These are phyloP conservation scores for Tricholomella constricta DNA, from an alignment of 768 basidiomycete species.

Conservation along the genomic window DNA sequence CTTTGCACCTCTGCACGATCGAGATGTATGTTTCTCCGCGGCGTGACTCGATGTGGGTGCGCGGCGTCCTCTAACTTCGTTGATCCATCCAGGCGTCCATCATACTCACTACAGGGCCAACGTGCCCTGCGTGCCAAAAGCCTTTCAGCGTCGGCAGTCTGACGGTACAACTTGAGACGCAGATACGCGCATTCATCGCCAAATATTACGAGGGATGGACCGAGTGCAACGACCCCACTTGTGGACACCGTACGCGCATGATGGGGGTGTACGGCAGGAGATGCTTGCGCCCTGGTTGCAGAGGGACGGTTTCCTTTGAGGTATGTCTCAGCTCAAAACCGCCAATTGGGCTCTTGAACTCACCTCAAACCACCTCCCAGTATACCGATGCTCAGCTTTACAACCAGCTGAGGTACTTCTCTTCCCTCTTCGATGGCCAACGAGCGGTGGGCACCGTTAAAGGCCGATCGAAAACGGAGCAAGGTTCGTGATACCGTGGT, in stretches of 20 bases:
- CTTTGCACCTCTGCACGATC: constrained; percentile 62
- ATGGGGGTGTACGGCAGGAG: constrained; percentile 91
- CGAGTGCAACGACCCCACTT: constrained; percentile 84
- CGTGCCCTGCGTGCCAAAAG: constrained; percentile 68
- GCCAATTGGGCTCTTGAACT: background rate
- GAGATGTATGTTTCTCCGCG: constrained; percentile 43
- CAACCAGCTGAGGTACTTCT: constrained; percentile 86
- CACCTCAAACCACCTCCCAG: constrained; percentile 6
- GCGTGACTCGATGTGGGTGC: too few relatives aligned
- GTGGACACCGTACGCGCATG: constrained; percentile 83
- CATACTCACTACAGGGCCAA: constrained; percentile 62
- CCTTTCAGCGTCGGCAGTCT: constrained; percentile 61
- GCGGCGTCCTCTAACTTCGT: constrained; percentile 1
- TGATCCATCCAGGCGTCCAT: constrained; percentile 58
- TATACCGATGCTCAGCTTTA: constrained; percentile 66
- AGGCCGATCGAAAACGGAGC: constrained; percentile 39
- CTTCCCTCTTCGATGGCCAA: constrained; percentile 73
- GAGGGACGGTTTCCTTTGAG: constrained; percentile 72
- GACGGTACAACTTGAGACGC: constrained; percentile 82
- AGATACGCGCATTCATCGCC: constrained; percentile 75
- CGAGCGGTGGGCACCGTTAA: constrained; percentile 57
- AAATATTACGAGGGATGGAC: constrained; percentile 91
- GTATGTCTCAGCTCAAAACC: constrained; percentile 43
- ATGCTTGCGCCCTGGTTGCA: constrained; percentile 73
- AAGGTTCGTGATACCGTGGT: constrained; percentile 33